phyloP scores from a whole-genome alignment of 345 rosid species.

The Euclidium syriacum region DNA sequence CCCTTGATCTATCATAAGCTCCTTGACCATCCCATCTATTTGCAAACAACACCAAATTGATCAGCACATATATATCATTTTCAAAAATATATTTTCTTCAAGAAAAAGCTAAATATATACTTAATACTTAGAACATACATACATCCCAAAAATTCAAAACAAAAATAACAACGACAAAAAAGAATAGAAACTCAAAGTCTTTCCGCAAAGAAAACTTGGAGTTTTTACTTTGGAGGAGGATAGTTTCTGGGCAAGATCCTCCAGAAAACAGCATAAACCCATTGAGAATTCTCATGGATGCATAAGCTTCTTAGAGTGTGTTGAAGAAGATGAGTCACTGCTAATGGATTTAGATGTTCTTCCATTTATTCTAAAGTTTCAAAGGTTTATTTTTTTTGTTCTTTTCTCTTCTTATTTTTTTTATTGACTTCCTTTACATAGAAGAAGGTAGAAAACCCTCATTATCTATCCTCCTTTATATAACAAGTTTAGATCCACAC shows the following conservation, averaged over 20 bases:
- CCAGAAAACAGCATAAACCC: conserved; percentile 99
- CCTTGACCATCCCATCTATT: conserved; percentile 95
- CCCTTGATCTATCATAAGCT: conserved; percentile 93
- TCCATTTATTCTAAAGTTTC: conserved; percentile 46
- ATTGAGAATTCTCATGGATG: conserved; percentile 77
- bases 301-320: conserved; percentile 92
- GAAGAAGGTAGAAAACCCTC: conserved; percentile 44
- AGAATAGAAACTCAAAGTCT: not conserved
- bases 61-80: not conserved
- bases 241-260: conserved; percentile 97
- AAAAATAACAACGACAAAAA: not conserved
- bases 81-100: not conserved
- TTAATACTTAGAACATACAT: not conserved
- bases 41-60: conserved; percentile 8
- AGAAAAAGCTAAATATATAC: not conserved
- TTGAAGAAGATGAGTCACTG: conserved; percentile 94
- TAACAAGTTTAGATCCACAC: conserved; percentile 39
- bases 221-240: conserved; percentile 89
- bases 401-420: not conserved
- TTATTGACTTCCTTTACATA: conserved; percentile 34
- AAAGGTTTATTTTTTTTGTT: conserved; percentile 8
- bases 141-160: not conserved
- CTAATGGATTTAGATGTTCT: conserved; percentile 76
- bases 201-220: not conserved
- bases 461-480: conserved; percentile 47